These are phyloP conservation scores for Phlebiopsis flavidoalba DNA, from an alignment of 768 basidiomycete genomes.

Conservation along the genomic window DNA sequence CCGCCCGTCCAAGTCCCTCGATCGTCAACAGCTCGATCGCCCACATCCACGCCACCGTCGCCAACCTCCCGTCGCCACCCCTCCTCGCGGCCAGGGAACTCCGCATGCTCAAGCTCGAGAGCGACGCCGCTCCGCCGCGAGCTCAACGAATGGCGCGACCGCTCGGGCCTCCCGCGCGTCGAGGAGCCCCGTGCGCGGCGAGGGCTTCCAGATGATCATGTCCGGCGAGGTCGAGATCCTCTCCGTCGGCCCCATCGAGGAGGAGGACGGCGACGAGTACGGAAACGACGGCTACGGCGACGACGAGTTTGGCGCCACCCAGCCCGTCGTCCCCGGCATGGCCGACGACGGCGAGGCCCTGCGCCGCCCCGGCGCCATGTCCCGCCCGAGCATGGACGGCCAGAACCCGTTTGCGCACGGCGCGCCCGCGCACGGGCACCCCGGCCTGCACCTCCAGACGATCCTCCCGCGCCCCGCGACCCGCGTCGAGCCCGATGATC, in stretches of 20 bases:
- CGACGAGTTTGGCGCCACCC: constrained; percentile 18
- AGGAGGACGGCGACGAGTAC: constrained; percentile 51
- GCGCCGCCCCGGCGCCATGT: constrained; percentile 24
- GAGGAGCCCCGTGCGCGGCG: constrained; percentile 71
- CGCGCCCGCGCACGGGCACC: constrained; percentile 14
- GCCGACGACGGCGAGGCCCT: constrained; percentile 19
- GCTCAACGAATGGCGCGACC: constrained; percentile 89
- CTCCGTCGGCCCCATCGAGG: constrained; percentile 38
- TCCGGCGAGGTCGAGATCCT: constrained; percentile 68
- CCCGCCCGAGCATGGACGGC: constrained; percentile 31
- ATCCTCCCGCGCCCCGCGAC: constrained; percentile 24
- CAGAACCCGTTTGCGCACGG: constrained; percentile 35
- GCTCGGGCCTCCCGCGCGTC: constrained; percentile 61
- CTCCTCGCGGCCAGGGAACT: constrained; percentile 79
- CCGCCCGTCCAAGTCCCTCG: constrained; percentile 90
- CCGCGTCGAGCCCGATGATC: constrained; percentile 37
- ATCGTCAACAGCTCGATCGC: constrained; percentile 97
- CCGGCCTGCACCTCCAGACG: constrained; percentile 27
- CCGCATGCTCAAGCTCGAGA: constrained; percentile 70
- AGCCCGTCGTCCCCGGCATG: constrained; percentile 22
- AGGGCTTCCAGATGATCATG: constrained; percentile 68
- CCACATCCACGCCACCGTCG: constrained; percentile 77
- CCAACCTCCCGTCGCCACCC: constrained; percentile 75
- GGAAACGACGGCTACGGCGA: constrained; percentile 37
- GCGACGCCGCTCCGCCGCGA: constrained; percentile 86